Evolutionary conservation across 306 rosid species (phyloP), one percentile per base, ranked within the genome.

Genomic region (Abrus pulchellus): DNA sequence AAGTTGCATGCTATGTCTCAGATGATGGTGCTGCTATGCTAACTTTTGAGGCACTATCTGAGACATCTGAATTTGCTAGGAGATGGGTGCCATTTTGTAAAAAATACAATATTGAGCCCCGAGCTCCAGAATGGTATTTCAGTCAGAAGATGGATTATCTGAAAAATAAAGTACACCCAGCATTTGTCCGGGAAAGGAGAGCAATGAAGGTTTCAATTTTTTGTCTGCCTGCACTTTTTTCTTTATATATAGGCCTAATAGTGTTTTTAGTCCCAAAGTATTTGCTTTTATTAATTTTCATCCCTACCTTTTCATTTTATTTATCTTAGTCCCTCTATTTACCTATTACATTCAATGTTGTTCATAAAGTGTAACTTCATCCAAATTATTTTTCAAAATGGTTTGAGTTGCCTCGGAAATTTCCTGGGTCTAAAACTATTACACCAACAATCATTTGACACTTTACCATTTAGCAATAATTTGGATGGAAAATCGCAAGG

Each of bases 11-110:
- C 91, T 95, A 95, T 75, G 98, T 95, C 70, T 95, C 99, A 7
- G 98, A 95, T 63, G 99, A 95, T 88, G 99, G 99, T 83, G 99
- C 99, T 75, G 99, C 99, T 62, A 95, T 95, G 99, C 91, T 95
- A 74, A 95, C 99, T 67, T 95, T 95, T 83, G 98, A 95, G 88
- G 99, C 94, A 27, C 94, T 95, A 65, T 93, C 98, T 10, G 99
- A 95, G 93, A 95, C 99, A 64, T 89, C 98, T 57, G 97, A 91
- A 77, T 91, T 91, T 79, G 93, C 99, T 41, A 88, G 97, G 85
- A 93, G 86, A 85, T 95, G 99, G 99, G 94, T 90, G 44, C 97
- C 99, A 1, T 95, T 95, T 61, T 77, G 86, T 66, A 95, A 95
- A 85, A 93, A 93, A 79, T 95, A 65, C 81, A 90, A 74, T 69